These are phyloP conservation scores for Starmera quercuum DNA, from an alignment of 805 yeast genomes.

Conservation along the genomic window DNA sequence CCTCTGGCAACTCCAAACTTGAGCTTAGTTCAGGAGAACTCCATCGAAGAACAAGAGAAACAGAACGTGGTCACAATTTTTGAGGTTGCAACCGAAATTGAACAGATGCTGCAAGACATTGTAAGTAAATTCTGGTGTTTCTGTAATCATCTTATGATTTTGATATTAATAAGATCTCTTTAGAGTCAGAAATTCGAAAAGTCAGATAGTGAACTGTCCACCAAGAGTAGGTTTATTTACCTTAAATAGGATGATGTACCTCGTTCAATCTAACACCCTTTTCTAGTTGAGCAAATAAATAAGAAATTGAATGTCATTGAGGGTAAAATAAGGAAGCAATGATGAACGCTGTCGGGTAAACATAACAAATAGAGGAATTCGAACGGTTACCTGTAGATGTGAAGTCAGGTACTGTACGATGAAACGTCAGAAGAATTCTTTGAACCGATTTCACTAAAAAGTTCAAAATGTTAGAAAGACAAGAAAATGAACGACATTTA, in stretches of 20 bases:
- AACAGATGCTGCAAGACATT: constrained; percentile 15
- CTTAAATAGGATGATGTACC: not conserved
- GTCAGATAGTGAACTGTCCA: constrained; percentile 12
- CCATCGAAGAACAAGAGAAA: not conserved
- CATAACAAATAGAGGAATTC: no score
- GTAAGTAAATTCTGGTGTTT: constrained; percentile 5
- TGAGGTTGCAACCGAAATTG: constrained; percentile 24
- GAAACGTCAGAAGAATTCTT: no score
- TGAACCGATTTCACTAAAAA: no score
- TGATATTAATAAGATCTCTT: not conserved
- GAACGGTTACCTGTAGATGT: no score
- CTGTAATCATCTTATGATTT: no score
- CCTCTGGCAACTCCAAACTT: constrained; percentile 5
- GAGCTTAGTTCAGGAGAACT: not conserved
- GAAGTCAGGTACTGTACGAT: no score
- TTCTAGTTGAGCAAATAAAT: constrained; percentile 15
- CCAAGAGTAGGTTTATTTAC: constrained; percentile 9
- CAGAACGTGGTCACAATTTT: constrained; percentile 18
- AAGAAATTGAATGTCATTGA: constrained; percentile 18
- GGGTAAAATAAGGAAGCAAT: constrained; percentile 4
- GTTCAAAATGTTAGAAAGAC: no score
- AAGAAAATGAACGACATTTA: no score
- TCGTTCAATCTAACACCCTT: not conserved
- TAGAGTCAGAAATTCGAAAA: constrained; percentile 14
- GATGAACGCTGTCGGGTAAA: not conserved